phyloP scores from a whole-genome alignment of 768 basidiomycete genomes.

The Termitomyces sp. region DNA sequence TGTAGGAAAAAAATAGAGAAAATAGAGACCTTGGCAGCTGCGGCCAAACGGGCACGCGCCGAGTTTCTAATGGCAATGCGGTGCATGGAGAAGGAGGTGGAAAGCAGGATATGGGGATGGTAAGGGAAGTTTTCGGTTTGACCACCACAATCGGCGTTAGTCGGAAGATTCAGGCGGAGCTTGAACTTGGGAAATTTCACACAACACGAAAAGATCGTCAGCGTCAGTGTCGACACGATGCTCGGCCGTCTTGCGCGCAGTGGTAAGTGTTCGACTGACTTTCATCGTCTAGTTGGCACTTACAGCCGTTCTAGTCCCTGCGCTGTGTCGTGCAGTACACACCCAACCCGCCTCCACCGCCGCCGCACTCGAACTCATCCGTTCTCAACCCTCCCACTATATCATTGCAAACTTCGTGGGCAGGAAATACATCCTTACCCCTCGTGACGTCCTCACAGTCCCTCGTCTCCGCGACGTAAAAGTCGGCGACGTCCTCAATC shows the following conservation, averaged over 20 bases:
- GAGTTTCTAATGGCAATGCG: conserved; percentile 83
- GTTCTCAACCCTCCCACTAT: conserved; percentile 90
- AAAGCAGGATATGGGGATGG: conserved; percentile 36
- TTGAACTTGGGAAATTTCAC: conserved; percentile 21
- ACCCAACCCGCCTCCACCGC: conserved; percentile 33
- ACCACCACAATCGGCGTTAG: conserved; percentile 33
- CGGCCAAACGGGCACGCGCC: conserved; percentile 71
- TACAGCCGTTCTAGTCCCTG: conserved; percentile 7
- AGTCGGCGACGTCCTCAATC: conserved; percentile 78
- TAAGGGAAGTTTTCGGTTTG: conserved; percentile 38
- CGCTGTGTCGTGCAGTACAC: conserved; percentile 18
- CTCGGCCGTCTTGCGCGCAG: conserved; percentile 24
- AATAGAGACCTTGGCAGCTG: conserved; percentile 52
- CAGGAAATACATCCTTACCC: conserved; percentile 83
- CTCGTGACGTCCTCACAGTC: conserved; percentile 89
- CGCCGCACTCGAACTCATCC: conserved; percentile 73
- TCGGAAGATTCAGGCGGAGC: conserved; percentile 44
- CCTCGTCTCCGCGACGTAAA: conserved; percentile 81
- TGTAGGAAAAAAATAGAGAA: conserved; percentile 16
- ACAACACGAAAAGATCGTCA: conserved; percentile 8
- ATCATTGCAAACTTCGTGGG: conserved; percentile 85
- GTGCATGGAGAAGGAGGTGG: conserved; percentile 62
- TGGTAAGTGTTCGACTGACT: conserved; percentile 18
- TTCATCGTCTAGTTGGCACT: not conserved
- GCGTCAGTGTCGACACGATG: conserved; percentile 14